A percentile compares a stretch with the other conserved stretches of the same genome.
Conservation (phyloP, 768 basidiomycete genomes). For the Suillus occidentalis region DNA sequence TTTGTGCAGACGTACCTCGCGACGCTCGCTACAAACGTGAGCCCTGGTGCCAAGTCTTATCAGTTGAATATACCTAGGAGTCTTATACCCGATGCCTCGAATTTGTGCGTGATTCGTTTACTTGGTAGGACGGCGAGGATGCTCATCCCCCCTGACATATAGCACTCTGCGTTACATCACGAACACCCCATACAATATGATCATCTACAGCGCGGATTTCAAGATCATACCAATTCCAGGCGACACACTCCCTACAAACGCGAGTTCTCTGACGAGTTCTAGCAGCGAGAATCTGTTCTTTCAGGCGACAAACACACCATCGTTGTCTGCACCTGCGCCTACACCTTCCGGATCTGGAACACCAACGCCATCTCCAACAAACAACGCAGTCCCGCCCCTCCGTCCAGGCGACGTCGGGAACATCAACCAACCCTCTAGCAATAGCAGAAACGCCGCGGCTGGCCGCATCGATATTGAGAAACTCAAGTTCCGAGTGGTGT, state of each 20-base stretch:
- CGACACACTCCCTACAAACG: background rate
- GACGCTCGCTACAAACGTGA: slow-evolving; percentile 46
- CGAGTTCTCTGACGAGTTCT: background rate
- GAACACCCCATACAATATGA: slow-evolving; percentile 21
- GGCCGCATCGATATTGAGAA: slow-evolving; percentile 33
- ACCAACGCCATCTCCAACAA: slow-evolving; percentile 6
- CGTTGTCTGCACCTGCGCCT: background rate
- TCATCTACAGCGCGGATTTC: slow-evolving; percentile 55
- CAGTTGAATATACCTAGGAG: slow-evolving; percentile 32
- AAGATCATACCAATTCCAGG: slow-evolving; percentile 24
- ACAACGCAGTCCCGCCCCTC: background rate
- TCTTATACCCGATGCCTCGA: slow-evolving; percentile 24
- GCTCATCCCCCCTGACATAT: no score
- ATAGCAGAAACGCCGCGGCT: slow-evolving; percentile 20
- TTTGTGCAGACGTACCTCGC: slow-evolving; percentile 38
- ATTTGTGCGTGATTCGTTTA: slow-evolving; percentile 28
- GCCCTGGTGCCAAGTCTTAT: slow-evolving; percentile 29
- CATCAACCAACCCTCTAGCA: slow-evolving; percentile 4
- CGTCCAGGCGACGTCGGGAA: slow-evolving; percentile 9
- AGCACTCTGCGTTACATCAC: slow-evolving; percentile 38
- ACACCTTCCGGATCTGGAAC: background rate
- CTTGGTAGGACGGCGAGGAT: no score
- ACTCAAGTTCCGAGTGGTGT: slow-evolving; percentile 47
- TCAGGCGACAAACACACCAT: background rate
- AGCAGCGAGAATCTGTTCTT: background rate